A percentile compares a stretch with the other conserved stretches of the same genome.
phyloP scores from a whole-genome alignment of 306 rosid genomes.

The Senna siamea region DNA sequence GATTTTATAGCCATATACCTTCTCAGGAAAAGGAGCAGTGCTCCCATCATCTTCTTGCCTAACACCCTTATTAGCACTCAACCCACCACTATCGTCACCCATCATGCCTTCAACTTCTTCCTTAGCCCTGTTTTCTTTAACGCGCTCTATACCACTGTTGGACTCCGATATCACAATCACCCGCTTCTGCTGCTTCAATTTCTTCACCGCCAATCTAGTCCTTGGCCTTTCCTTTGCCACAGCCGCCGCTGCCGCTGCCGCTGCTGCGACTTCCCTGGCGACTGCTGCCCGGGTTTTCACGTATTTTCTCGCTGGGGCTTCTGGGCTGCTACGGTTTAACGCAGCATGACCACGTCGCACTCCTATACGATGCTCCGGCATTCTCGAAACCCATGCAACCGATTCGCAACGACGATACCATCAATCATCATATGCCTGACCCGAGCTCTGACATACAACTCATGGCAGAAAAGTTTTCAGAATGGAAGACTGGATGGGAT shows the following conservation, averaged over 20 bases:
- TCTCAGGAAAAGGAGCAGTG: constrained; percentile 90
- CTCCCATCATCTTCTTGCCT: constrained; percentile 83
- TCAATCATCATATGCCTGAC: constrained; percentile 68
- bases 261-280: constrained; percentile 55
- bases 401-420: constrained; percentile 38
- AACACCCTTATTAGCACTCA: constrained; percentile 84
- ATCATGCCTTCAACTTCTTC: constrained; percentile 53
- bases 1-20: constrained; percentile 43
- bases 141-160: constrained; percentile 43
- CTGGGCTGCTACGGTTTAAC: constrained; percentile 53
- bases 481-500: neutral
- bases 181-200: constrained; percentile 42
- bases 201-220: constrained; percentile 62
- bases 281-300: constrained; percentile 82
- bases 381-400: constrained; percentile 86
- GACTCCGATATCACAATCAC: constrained; percentile 65
- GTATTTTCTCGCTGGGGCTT: constrained; percentile 55
- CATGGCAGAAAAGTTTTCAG: constrained; percentile 38
- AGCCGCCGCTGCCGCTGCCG: constrained; percentile 44
- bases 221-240: constrained; percentile 59
- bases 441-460: constrained; percentile 33
- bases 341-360: constrained; percentile 78
- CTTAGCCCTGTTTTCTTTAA: constrained; percentile 37
- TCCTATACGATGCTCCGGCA: constrained; percentile 92
- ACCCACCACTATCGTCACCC: constrained; percentile 90